Base-by-base conservation (phyloP, 805 yeast genomes). In the Kluyveromyces starmeri region DNA sequence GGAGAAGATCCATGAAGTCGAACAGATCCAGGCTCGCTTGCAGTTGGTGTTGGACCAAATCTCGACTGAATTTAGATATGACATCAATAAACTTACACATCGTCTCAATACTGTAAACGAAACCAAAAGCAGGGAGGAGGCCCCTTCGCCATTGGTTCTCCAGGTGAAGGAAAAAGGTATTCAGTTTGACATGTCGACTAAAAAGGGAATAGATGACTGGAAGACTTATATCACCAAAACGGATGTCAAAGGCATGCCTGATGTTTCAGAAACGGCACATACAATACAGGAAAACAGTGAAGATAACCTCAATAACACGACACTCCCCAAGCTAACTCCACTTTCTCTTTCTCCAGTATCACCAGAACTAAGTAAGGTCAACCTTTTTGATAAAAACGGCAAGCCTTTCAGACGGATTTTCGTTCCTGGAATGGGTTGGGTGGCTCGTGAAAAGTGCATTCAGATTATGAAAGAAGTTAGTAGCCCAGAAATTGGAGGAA, bases 401-500 rank as follows among this genome's bases (percentile, higher is more conserved):
- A 61, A 58, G 27, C 62, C 59, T 5, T 63, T 61, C 33, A 56
- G 68, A 31, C 46, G 78, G 21, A 46, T 70, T 2, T 68, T 64
- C 39, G 57, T 71, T 20, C 75, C 73, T 1, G 66, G 65, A 8
- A 48, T 65, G 27, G 77, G 78, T 0, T 72, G 78, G 78, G 53
- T 67, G n/a, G 50, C 69, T 7, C 42, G 54, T n/a, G 55, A 45
- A 24, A 51, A 42, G 33, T 32, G 27, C 24, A 30, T 40, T 12
- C 34, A 37, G 28, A 33, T 32, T 14, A 32, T 28, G 22, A 20
- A 17, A 37, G 29, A 18, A n/a, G 22, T 14, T 8, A 22, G 13
- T 12, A 28, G 36, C 20, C 26, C 26, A 23, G 13, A 23, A 5
- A 23, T 10, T 12, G 20, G 12, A 11, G 17, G 16, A 34, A 21